Percentiles rank a stretch among this genome's conserved stretches.
phyloP scores from a whole-genome alignment of 2,329 filamentous ascomycete genomes.

The Fusarium subglutinans region DNA sequence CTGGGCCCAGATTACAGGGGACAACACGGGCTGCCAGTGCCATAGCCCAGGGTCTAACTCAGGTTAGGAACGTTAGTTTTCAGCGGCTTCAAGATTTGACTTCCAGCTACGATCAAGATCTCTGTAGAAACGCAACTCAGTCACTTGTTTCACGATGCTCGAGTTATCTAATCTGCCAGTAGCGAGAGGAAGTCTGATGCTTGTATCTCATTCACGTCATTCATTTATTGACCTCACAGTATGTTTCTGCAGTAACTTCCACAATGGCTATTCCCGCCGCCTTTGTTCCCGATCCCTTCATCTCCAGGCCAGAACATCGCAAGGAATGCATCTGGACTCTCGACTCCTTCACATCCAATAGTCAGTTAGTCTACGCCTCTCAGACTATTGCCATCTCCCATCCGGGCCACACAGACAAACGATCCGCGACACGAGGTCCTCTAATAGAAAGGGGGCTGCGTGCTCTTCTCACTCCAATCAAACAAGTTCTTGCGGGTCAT shows the following conservation, averaged over 20 bases:
- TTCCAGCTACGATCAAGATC: slow-evolving; percentile 22
- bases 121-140: not conserved
- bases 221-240: not conserved
- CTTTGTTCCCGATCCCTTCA: not conserved
- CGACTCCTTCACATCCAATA: not conserved
- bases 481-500: slow-evolving; percentile 22
- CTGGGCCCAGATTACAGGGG: slow-evolving; percentile 5
- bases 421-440: slow-evolving; percentile 42
- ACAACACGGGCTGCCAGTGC: slow-evolving; percentile 10
- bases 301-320: not conserved
- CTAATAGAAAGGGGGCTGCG: slow-evolving; percentile 33
- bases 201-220: not conserved
- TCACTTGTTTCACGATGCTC: not conserved
- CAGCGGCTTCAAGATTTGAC: slow-evolving; percentile 2
- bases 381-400: not conserved
- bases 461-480: slow-evolving; percentile 30
- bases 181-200: not conserved
- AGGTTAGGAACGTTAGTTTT: not conserved
- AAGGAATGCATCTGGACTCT: not conserved
- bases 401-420: slow-evolving; percentile 30
- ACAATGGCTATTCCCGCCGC: not conserved
- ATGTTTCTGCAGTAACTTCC: not conserved
- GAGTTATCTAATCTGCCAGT: slow-evolving; percentile 3
- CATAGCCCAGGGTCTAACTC: slow-evolving; percentile 10
- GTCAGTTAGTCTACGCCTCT: slow-evolving; percentile 1